Evolutionary conservation across 345 rosid genomes (phyloP), one percentile per base, ranked within the genome.

Genomic region (Rhizophora mangle): DNA sequence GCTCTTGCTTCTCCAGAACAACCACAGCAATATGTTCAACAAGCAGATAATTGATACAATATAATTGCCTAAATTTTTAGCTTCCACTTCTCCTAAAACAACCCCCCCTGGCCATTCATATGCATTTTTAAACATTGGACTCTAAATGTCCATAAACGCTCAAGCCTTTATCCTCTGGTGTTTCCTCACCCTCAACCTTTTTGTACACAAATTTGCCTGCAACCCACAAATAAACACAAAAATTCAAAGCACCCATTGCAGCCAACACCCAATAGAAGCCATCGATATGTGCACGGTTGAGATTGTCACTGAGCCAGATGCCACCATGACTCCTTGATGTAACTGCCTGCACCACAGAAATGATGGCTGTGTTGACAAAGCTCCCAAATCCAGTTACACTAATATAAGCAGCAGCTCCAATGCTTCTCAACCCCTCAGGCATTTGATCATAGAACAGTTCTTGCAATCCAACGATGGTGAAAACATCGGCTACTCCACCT

Each of bases 401-500:
- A 1, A 91, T 73, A 56, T 83, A 82, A 0, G 85, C 88, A 0
- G 97, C 97, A 1, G 98, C 98, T 8, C 97, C 98, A 13, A 91
- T 51, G 70, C 97, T 94, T 78, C 98, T 82, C 96, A 89, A 85
- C 4, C 63, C 60, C 53, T 82, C 93, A 0, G 98, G 98, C 90
- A 94, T 80, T 72, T 94, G 93, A 72, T 86, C 93, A 67, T 94
- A 94, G 83, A 91, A 94, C 80, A 94, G 43, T 79, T 91, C 92
- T 76, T 89, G 95, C 69, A 94, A 69, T 24, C 98, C 97, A n/a
- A 94, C 83, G 8, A 94, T 69, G 4, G 88, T 67, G 76, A 94
- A 89, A 6, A 80, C 88, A 37, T 94, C 98, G 1, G 83, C 83
- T 1, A 87, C 10, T 30, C 88, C 96, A 0, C 80, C 72, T 6